These are phyloP conservation scores for Castanea mollissima DNA, from an alignment of 306 rosid genomes.

Conservation along the genomic window DNA sequence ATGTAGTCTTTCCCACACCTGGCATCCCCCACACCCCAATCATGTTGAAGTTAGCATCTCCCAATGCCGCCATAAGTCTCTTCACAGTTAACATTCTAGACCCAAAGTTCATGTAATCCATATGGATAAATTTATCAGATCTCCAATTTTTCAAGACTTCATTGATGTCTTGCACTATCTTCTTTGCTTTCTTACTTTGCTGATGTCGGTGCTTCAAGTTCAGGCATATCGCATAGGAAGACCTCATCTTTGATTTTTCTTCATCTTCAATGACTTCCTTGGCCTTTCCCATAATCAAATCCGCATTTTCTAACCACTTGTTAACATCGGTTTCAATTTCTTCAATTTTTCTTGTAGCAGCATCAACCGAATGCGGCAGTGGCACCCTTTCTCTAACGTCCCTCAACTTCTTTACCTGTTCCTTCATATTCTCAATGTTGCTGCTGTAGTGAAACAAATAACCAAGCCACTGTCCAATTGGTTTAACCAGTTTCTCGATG, in stretches of 20 bases:
- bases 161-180: background rate
- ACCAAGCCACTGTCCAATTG: no score
- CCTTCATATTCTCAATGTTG: no score
- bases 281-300: background rate
- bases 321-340: background rate
- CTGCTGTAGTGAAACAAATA: no score
- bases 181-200: background rate
- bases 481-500: no score
- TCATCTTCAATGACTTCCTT: background rate
- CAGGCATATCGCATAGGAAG: background rate
- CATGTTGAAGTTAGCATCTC: background rate
- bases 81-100: background rate
- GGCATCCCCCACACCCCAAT: conserved; percentile 1
- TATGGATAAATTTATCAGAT: background rate
- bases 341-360: background rate
- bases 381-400: background rate
- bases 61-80: background rate
- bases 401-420: background rate
- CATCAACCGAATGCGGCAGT: background rate
- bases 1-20: background rate
- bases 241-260: background rate
- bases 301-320: background rate
- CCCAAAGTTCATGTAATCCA: background rate
- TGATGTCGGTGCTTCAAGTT: background rate
- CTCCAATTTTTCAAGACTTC: no score